Base-by-base conservation (phyloP, 2,329 filamentous ascomycete species). In the Phialemoniopsis sp. region DNA sequence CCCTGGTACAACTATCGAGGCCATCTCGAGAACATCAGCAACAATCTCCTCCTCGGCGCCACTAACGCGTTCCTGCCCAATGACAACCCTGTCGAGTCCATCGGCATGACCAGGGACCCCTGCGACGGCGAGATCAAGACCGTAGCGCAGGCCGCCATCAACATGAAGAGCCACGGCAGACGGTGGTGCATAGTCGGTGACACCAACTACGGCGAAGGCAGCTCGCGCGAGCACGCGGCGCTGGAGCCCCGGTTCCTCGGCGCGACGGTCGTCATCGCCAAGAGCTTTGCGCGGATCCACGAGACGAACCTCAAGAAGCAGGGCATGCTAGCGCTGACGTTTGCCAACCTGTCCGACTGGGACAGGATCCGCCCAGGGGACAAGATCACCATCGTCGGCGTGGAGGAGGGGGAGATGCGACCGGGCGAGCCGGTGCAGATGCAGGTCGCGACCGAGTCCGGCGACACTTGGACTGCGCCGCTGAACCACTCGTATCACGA, bases 111-210 rank as follows among this genome's bases (percentile, higher is more conserved):
- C n/a, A n/a, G n/a, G n/a, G 93, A 95, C 67, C 91, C 98, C 62
- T 67, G 86, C 42, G 83, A 89, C 58, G 89, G 89, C 53, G 75
- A 73, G 42, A 72, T 70, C 54, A 75, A 80, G 54, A 84, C 87
- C 26, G 96, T 97, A 57, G 91, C 91, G 4, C 88, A 93, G 46
- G 80, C 98, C 10, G 93, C 85, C 2, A 80, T 80, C 59, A 76
- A 79, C 49, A 98, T 91, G 91, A 89, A 89, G 60, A 71, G 77
- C 16, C 70, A 81, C 48, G 79, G 78, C 8, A 78, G 80, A 51
- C 78, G 85, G 46, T 98, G 93, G 93, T 78, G 97, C 41, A 89
- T 97, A 12, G 87, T 98, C 19, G 93, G 91, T n/a, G 93, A 98
- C 70, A 88, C 94, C 68, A 98, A 98, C 75, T 93, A 94, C 68